Evolutionary conservation across 2,329 filamentous ascomycete species (phyloP).

Genomic region (Leptographium wingfieldii): DNA sequence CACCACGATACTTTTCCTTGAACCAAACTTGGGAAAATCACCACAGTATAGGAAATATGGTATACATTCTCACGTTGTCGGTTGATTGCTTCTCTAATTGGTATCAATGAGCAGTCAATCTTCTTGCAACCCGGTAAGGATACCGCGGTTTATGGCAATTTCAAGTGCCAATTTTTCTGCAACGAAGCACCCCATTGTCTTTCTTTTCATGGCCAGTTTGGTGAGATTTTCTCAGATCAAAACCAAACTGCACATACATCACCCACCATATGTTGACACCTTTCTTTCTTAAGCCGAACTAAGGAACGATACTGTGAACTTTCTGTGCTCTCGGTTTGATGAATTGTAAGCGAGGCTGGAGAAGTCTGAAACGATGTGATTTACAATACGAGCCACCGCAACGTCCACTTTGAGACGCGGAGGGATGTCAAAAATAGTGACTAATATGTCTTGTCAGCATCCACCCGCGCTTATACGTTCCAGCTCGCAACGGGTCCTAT

Average conservation of each 20-base stretch:
- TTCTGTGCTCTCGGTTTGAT: neutral
- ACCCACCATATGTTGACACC: neutral
- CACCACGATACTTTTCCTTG: neutral
- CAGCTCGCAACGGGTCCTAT: neutral
- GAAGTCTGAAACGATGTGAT: neutral
- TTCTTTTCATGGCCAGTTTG: neutral
- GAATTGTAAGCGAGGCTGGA: neutral
- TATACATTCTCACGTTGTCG: neutral
- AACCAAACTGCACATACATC: neutral
- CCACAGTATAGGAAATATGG: neutral
- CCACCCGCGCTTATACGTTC: neutral
- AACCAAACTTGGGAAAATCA: neutral
- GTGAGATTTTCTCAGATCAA: neutral
- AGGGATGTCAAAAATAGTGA: neutral
- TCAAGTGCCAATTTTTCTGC: constrained; percentile 1
- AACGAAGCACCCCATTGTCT: neutral
- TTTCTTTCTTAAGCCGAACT: neutral
- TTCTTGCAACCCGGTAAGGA: neutral
- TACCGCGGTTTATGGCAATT: neutral
- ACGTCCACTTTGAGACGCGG: neutral
- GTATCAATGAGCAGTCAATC: neutral
- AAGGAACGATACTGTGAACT: neutral
- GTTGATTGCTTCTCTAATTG: neutral
- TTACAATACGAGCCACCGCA: neutral
- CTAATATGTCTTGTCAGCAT: neutral